Conservation (phyloP, 257 asterid species). For the Fraxinus cuspidata region DNA sequence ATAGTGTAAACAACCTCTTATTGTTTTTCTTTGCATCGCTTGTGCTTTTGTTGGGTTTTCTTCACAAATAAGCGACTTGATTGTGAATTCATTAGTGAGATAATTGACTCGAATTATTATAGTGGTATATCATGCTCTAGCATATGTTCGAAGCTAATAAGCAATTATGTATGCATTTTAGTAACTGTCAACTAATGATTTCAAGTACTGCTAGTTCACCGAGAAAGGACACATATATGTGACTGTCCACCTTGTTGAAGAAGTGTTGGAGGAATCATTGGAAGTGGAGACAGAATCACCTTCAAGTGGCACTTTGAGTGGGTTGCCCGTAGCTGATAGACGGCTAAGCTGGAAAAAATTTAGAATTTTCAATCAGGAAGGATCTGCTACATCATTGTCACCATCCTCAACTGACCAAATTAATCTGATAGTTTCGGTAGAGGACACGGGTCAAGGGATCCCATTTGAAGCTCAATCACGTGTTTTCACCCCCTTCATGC, state of each 20-base stretch:
- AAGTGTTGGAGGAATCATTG: conserved; percentile 45
- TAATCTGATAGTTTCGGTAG: conserved; percentile 78
- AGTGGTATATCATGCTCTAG: too few species aligned
- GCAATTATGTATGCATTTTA: neutral
- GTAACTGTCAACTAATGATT: conserved; percentile 5
- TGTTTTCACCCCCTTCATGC: conserved; percentile 90
- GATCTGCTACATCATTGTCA: conserved; percentile 33
- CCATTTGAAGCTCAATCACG: conserved; percentile 81
- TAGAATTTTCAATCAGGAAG: conserved; percentile 53
- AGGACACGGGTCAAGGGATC: conserved; percentile 95
- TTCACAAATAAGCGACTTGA: too few species aligned
- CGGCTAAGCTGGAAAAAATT: conserved; percentile 72
- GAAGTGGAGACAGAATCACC: conserved; percentile 39
- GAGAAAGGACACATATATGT: conserved; percentile 91
- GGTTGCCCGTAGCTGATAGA: conserved; percentile 73
- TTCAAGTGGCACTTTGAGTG: conserved; percentile 63
- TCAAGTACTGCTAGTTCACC: conserved; percentile 64
- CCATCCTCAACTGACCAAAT: conserved; percentile 51
- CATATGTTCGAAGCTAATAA: neutral
- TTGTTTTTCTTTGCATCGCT: too few species aligned
- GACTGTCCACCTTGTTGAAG: conserved; percentile 80
- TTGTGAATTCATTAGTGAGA: too few species aligned
- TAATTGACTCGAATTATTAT: too few species aligned
- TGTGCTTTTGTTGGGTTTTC: too few species aligned
- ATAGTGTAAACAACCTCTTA: too few species aligned